Conservation (phyloP, 2,329 filamentous ascomycete genomes). For the Penicillium frequentans region DNA sequence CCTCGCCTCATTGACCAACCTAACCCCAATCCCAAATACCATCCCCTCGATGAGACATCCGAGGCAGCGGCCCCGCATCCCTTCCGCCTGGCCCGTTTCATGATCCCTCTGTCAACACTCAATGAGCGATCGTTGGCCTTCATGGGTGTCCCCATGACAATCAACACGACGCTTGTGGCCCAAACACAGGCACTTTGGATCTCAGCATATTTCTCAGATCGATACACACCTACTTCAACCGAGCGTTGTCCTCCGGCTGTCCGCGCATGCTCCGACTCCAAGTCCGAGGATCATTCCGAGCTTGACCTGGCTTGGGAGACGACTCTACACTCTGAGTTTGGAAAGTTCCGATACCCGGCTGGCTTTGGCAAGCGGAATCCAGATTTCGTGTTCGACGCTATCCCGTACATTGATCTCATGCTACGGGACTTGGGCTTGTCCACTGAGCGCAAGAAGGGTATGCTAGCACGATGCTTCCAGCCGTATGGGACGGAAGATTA, state of each 20-base stretch:
- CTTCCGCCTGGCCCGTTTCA: slow-evolving; percentile 51
- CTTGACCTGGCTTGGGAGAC: slow-evolving; percentile 54
- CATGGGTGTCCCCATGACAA: slow-evolving; percentile 47
- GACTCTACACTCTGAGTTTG: slow-evolving; percentile 66
- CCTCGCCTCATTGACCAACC: slow-evolving; percentile 52
- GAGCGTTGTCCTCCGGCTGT: slow-evolving; percentile 23
- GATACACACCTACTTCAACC: slow-evolving; percentile 40
- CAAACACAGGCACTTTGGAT: slow-evolving; percentile 62
- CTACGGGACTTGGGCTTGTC: slow-evolving; percentile 64
- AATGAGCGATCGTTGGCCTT: slow-evolving; percentile 50
- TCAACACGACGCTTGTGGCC: slow-evolving; percentile 47
- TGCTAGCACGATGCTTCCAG: slow-evolving; percentile 35
- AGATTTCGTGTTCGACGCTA: slow-evolving; percentile 73
- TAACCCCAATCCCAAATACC: slow-evolving; percentile 17
- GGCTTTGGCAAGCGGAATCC: slow-evolving; percentile 58
- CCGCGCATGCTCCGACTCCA: slow-evolving; percentile 11
- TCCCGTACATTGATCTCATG: slow-evolving; percentile 72
- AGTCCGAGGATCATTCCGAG: slow-evolving; percentile 12
- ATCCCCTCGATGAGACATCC: slow-evolving; percentile 33
- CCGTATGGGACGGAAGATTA: slow-evolving; percentile 45
- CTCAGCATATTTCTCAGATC: slow-evolving; percentile 61
- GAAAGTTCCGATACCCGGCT: slow-evolving; percentile 62
- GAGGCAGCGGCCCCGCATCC: slow-evolving; percentile 42
- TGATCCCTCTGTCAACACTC: slow-evolving; percentile 45
- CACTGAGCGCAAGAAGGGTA: slow-evolving; percentile 37